Percentiles rank a stretch among this genome's conserved stretches.
Conservation (phyloP, 257 asterid genomes). For the Asclepias syriaca region DNA sequence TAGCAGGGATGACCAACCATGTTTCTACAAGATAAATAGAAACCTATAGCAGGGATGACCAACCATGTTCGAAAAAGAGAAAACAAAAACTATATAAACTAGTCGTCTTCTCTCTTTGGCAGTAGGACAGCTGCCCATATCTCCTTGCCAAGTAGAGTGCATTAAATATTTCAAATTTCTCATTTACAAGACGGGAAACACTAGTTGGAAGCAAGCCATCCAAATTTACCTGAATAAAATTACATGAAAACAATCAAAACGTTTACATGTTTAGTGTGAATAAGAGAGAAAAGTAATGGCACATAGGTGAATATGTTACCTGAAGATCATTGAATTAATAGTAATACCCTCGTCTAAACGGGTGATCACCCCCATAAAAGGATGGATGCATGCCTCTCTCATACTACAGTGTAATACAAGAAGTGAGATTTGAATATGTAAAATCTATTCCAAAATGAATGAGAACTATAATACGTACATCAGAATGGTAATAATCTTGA, state of each 20-base stretch:
- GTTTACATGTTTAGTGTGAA: constrained; percentile 10
- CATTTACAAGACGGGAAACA: neutral
- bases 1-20: constrained; percentile 3
- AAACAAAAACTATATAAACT: constrained; percentile 1
- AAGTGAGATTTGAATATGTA: neutral
- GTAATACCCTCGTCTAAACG: constrained; percentile 45
- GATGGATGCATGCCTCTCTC: constrained; percentile 33
- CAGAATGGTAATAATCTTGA: constrained; percentile 43
- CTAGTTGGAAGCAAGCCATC: neutral
- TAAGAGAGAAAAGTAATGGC: neutral
- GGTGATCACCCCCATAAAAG: constrained; percentile 31
- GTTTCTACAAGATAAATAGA: constrained; percentile 1
- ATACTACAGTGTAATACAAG: constrained; percentile 28
- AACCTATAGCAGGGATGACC: constrained; percentile 4
- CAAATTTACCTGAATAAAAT: constrained; percentile 17
- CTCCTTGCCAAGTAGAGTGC: constrained; percentile 12
- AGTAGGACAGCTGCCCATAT: constrained; percentile 15
- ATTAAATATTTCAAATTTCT: neutral
- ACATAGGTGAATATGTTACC: constrained; percentile 26
- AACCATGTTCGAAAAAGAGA: neutral
- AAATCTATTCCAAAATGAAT: neutral
- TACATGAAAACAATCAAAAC: constrained; percentile 13
- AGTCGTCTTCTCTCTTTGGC: constrained; percentile 13
- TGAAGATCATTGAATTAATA: constrained; percentile 29
- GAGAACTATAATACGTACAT: constrained; percentile 32